A percentile compares a stretch with the other conserved stretches of the same genome.
Conservation (phyloP, 257 asterid genomes). For the Solanum tarijense region DNA sequence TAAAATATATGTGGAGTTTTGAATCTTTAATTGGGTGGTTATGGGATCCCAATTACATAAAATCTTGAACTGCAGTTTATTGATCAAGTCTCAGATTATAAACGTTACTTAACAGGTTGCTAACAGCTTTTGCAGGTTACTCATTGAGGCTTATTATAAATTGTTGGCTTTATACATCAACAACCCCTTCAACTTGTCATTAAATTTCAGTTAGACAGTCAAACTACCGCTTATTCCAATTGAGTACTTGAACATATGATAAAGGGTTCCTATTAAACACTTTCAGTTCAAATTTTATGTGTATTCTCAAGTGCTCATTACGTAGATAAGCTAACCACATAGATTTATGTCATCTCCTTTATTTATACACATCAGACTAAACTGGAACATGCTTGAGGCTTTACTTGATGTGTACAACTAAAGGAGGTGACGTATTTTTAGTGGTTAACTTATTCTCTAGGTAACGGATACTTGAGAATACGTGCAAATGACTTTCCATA, state of each 20-base stretch:
- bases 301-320: neutral
- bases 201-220: neutral
- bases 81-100: neutral
- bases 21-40: neutral
- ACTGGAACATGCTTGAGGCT: neutral
- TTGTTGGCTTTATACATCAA: neutral
- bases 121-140: neutral
- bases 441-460: neutral
- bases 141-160: neutral
- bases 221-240: neutral
- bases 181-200: neutral
- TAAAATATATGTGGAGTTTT: neutral
- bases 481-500: neutral
- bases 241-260: neutral
- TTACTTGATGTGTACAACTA: neutral
- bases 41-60: neutral
- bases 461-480: neutral
- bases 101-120: neutral
- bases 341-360: neutral
- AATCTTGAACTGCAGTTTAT: neutral
- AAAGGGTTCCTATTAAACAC: neutral
- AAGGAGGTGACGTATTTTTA: neutral
- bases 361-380: neutral
- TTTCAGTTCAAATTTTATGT: neutral
- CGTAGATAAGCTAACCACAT: neutral